Evolutionary conservation across 805 yeast species (phyloP), one percentile per base, ranked within the genome.

Genomic region (Kluyveromyces dobzhanskii): DNA sequence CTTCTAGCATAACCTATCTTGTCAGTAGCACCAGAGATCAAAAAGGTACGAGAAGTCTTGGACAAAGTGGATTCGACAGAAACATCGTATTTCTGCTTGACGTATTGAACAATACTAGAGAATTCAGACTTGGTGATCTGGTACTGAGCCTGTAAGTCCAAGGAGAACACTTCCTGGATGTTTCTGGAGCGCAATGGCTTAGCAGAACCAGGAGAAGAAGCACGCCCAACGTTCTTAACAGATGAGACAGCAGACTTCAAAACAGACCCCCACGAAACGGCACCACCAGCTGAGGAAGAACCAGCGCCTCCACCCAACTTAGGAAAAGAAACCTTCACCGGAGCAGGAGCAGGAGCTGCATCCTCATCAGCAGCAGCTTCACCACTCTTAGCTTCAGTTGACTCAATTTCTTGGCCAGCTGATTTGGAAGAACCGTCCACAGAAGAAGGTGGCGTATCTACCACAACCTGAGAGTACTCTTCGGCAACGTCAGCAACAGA

Each of bases 11-110:
- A 65, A 39, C 67, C 69, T 40, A 85, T 87, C 39, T 75, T 73
- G 12, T 66, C 75, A 18, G 80, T 74, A 42, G 73, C 70, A 52
- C 97, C 97, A 51, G 80, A 73, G 48, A 90, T 75, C 56, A 88
- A 71, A 54, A 86, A 86, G 19, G 92, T 83, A 64, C 95, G 79
- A 57, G 78, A 79, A 47, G 79, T 80, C 50, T 76, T 75, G 32
- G 94, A 82, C 40, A 85, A 68, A 39, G 95, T 85, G 40, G 94
- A 82, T 58, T 87, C 95, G 45, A 87, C 76, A 44, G 76, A 75
- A 40, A 87, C 84, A 34, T 70, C 64, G 27, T 50, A 52, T 26
- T 67, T 61, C 42, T 75, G 64, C 62, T 80, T 81, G 52, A 85
- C 73, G 35, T 73, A 64, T 35, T 74, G 68, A 45, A 86, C 66